Base-by-base conservation (phyloP, 2,329 filamentous ascomycete species). In the Domatiomyces catenatus region DNA sequence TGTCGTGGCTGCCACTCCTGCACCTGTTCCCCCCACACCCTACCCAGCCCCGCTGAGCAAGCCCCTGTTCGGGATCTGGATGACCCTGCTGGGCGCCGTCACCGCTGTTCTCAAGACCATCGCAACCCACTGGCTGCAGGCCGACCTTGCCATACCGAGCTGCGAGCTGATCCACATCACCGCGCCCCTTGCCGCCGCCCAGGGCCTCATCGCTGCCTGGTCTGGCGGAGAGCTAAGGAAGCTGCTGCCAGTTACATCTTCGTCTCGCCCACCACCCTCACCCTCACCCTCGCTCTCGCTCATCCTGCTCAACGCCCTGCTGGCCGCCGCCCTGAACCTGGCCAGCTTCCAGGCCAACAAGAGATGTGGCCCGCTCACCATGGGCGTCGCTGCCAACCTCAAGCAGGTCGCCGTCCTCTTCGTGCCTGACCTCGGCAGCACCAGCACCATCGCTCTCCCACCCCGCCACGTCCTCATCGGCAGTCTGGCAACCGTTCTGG, bases 61-160 rank as follows among this genome's bases (percentile, higher is more conserved):
- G 4, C 77, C 76, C n/a, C 65, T 72, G 20, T 64, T 73, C 15
- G 78, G 78, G 15, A 77, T 78, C 64, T 58, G 73, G 42, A 66
- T 79, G 36, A 77, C 75, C 22, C 69, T 76, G 24, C 61, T 76
- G 6, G 75, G 75, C 50, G 74, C 77, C 12, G 53, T 77, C 49
- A 67, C 77, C 7, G 75, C 75, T 22, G 70, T 74, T 15, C 56
- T 75, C 63, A 81, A 52, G 45, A 81, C 77, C 1, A 75, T 82
- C 32, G 75, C 76, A 26, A 80, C 78, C 36, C 81, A 81, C 65
- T 73, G 75, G 59, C 72, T 81, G 59, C 79, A 81, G 75, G 81
- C 78, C 7, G 77, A 77, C 28, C 69, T 81, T 24, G 70, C 72
- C 18, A 71, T 81, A 2, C 73, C 75, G 0, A 72, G 77, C 1